Evolutionary conservation across 2,329 filamentous ascomycete species (phyloP).

Genomic region (Phyllosticta capitalensis): DNA sequence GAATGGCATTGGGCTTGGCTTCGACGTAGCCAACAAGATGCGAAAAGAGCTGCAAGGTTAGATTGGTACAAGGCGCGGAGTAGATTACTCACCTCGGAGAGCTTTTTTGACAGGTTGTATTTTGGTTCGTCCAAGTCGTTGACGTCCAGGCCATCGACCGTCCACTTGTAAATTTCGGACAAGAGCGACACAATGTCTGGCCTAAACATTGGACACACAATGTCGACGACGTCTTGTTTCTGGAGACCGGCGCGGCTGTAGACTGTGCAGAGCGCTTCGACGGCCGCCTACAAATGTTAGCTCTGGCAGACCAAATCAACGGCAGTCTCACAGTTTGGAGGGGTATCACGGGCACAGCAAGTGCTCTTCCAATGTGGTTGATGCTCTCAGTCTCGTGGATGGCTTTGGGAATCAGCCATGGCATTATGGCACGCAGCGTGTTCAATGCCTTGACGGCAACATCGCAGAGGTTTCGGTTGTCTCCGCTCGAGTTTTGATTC

Average conservation of each 20-base stretch:
- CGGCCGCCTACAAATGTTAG: constrained; percentile 37
- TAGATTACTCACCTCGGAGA: constrained; percentile 62
- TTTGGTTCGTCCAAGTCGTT: constrained; percentile 83
- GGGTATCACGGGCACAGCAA: constrained; percentile 27
- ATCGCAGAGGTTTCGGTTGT: constrained; percentile 45
- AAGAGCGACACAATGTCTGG: constrained; percentile 62
- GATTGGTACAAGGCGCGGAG: constrained; percentile 4
- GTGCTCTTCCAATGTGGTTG: constrained; percentile 29
- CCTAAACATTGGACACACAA: constrained; percentile 72
- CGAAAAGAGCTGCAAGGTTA: constrained; percentile 58
- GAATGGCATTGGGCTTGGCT: constrained; percentile 59
- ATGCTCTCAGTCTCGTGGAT: constrained; percentile 47
- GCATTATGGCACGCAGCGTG: constrained; percentile 67
- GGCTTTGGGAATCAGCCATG: constrained; percentile 81
- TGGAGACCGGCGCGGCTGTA: constrained; percentile 65
- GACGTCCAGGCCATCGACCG: constrained; percentile 64
- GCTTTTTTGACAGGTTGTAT: constrained; percentile 85
- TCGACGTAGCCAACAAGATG: constrained; percentile 78
- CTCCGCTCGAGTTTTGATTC: constrained; percentile 55
- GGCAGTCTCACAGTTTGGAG: constrained; percentile 23
- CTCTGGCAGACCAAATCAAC: neutral
- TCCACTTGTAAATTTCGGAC: constrained; percentile 69
- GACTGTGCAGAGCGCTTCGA: constrained; percentile 75
- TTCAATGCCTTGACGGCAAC: constrained; percentile 70
- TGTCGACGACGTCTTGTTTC: constrained; percentile 66